phyloP scores from a whole-genome alignment of 2,329 filamentous ascomycete genomes.

The Fusarium concolor region DNA sequence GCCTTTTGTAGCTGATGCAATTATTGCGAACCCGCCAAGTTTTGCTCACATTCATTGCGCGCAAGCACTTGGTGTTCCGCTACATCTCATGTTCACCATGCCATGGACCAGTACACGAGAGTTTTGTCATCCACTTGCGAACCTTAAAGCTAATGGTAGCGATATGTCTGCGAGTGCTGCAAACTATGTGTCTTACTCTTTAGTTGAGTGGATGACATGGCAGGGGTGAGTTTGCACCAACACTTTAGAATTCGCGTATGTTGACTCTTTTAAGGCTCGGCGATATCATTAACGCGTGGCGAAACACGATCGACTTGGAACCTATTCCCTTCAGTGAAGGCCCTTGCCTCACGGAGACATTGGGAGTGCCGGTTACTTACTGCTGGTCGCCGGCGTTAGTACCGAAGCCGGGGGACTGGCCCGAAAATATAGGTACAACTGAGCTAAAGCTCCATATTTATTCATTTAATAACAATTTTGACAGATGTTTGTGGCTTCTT shows the following conservation, averaged over 20 bases:
- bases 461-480: too few relatives aligned
- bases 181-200: constrained; percentile 59
- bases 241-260: too few relatives aligned
- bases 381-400: not conserved
- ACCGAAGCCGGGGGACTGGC: not conserved
- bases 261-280: constrained; percentile 13
- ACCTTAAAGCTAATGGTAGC: too few relatives aligned
- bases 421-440: not conserved
- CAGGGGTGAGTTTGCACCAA: constrained; percentile 69
- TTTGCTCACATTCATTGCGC: constrained; percentile 63
- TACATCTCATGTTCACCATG: constrained; percentile 70
- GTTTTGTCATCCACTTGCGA: constrained; percentile 77
- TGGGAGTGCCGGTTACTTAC: not conserved
- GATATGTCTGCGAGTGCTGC: too few relatives aligned
- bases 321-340: not conserved
- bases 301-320: constrained; percentile 25
- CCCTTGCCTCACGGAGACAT: not conserved
- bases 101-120: constrained; percentile 79
- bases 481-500: not conserved
- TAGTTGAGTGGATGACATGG: constrained; percentile 83
- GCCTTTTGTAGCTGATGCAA: constrained; percentile 62
- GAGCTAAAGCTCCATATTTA: too few relatives aligned
- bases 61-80: constrained; percentile 56
- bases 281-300: constrained; percentile 37
- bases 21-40: constrained; percentile 63